Conservation (phyloP, 495 filamentous ascomycete species). For the Cudoniella acicularis region DNA sequence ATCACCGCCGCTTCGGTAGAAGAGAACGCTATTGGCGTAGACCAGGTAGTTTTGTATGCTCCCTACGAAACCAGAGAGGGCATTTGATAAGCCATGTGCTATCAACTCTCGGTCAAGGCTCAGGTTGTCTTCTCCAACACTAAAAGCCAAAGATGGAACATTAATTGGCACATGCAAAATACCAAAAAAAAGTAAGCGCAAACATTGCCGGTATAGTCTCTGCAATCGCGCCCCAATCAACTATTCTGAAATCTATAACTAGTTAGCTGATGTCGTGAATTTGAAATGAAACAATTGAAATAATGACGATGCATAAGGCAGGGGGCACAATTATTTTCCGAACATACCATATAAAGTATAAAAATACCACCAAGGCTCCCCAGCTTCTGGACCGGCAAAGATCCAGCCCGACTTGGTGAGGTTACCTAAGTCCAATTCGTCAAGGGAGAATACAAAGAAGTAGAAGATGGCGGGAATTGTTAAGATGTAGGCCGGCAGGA, state of each 20-base stretch:
- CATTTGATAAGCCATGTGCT: conserved; percentile 89
- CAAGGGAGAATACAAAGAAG: conserved; percentile 63
- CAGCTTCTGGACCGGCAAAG: conserved; percentile 77
- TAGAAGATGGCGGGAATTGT: conserved; percentile 79
- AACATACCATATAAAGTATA: conserved; percentile 87
- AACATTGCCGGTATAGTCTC: conserved; percentile 92
- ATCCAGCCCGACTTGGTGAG: conserved; percentile 79
- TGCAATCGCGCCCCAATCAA: conserved; percentile 75
- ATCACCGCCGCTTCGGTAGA: conserved; percentile 85
- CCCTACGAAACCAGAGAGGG: conserved; percentile 76
- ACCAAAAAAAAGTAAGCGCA: conserved; percentile 94
- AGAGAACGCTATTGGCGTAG: conserved; percentile 93
- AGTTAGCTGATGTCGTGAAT: conserved; percentile 21
- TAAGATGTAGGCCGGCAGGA: conserved; percentile 85
- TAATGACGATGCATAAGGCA: no score
- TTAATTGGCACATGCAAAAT: conserved; percentile 97
- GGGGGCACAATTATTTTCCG: no score
- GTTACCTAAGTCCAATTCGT: conserved; percentile 55
- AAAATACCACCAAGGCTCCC: conserved; percentile 94
- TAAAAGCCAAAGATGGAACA: conserved; percentile 85
- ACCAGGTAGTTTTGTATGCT: conserved; percentile 98
- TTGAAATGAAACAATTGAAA: no score
- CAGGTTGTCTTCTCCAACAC: conserved; percentile 84
- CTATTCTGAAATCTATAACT: conserved; percentile 61
- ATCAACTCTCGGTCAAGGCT: conserved; percentile 89